These are phyloP conservation scores for Trifolium fragiferum DNA, from an alignment of 306 rosid genomes.

Conservation along the genomic window DNA sequence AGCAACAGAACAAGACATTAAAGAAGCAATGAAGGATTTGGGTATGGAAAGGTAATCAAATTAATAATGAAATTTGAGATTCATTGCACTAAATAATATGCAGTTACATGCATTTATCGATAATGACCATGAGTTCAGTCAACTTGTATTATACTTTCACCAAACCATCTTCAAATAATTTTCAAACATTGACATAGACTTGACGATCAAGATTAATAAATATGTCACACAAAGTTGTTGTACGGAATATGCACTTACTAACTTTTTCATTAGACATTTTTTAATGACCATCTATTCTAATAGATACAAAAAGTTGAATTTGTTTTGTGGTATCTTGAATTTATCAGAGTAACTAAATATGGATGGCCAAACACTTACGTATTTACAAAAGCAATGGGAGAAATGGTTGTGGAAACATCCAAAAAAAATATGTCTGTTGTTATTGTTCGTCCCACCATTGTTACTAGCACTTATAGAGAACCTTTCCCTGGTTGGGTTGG, in stretches of 20 bases:
- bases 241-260: too few relatives aligned
- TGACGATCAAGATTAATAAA: not conserved
- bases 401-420: conserved; percentile 56
- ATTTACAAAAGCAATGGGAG: conserved; percentile 89
- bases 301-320: too few relatives aligned
- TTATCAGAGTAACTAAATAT: conserved; percentile 54
- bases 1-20: conserved; percentile 46
- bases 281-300: too few relatives aligned
- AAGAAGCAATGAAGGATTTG: not conserved
- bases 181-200: too few relatives aligned
- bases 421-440: conserved; percentile 55
- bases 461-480: conserved; percentile 75
- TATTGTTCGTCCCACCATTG: conserved; percentile 67
- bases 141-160: not conserved
- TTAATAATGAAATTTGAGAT: too few relatives aligned
- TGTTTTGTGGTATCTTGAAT: too few relatives aligned
- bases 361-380: conserved; percentile 93
- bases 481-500: conserved; percentile 93
- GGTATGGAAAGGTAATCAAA: too few relatives aligned
- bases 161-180: too few relatives aligned
- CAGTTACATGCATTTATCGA: too few relatives aligned
- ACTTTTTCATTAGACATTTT: too few relatives aligned
- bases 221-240: not conserved
- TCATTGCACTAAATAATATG: too few relatives aligned
- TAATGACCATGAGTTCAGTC: too few relatives aligned